Evolutionary conservation across 2,329 filamentous ascomycete genomes (phyloP).

Genomic region (Sordariomycetes sp.): DNA sequence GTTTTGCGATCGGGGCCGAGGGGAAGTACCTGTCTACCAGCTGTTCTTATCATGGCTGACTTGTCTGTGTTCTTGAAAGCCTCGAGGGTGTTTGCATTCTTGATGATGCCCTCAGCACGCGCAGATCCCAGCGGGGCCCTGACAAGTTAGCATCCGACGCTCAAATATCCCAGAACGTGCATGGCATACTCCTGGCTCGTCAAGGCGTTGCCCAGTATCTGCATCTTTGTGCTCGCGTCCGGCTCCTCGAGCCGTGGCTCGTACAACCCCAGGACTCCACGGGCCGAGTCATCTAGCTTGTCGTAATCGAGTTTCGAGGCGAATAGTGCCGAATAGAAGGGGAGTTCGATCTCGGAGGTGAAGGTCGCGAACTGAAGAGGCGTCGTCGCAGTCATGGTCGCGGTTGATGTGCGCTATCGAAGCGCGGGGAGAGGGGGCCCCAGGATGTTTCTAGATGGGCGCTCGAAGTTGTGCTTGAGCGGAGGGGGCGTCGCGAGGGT

Average conservation of each 20-base stretch:
- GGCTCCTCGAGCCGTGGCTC: conserved; percentile 70
- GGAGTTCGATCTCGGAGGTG: conserved; percentile 86
- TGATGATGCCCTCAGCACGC: conserved; percentile 87
- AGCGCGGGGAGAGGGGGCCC: too few relatives aligned
- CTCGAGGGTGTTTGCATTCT: conserved; percentile 92
- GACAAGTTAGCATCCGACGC: conserved; percentile 5
- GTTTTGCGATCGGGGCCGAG: too few relatives aligned
- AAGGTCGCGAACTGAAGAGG: conserved; percentile 72
- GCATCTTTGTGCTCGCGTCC: conserved; percentile 76
- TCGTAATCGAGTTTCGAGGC: conserved; percentile 93
- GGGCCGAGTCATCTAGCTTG: conserved; percentile 88
- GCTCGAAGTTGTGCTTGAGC: too few relatives aligned
- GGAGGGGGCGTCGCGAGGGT: too few relatives aligned
- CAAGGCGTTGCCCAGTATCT: conserved; percentile 79
- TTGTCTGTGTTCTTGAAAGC: conserved; percentile 85
- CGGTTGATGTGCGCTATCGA: too few relatives aligned
- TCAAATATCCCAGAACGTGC: too few relatives aligned
- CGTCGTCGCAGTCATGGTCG: too few relatives aligned
- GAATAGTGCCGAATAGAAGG: conserved; percentile 91
- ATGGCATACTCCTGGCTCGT: conserved; percentile 64
- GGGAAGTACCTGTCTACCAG: conserved; percentile 61
- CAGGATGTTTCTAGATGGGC: too few relatives aligned
- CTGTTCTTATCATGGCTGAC: conserved; percentile 63
- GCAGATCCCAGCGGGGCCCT: conserved; percentile 64
- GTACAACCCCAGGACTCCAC: conserved; percentile 79